Conservation (phyloP, 2,329 filamentous ascomycete genomes). For the Knufia petricola region DNA sequence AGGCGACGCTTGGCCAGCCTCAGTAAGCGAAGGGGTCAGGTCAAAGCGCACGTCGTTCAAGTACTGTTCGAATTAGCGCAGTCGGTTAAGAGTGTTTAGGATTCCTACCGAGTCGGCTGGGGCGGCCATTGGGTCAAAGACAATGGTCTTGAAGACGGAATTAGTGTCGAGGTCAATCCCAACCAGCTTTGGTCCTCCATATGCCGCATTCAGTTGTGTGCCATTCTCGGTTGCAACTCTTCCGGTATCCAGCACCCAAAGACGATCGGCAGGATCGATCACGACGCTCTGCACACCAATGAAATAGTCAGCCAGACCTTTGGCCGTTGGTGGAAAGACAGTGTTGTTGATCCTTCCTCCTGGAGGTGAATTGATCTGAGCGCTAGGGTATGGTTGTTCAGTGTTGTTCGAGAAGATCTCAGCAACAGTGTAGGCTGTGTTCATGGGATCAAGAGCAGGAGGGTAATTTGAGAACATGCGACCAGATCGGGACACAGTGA, state of each 20-base stretch:
- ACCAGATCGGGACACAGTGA: slow-evolving; percentile 42
- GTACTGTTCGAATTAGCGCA: slow-evolving; percentile 26
- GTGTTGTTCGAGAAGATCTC: slow-evolving; percentile 37
- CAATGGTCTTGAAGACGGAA: slow-evolving; percentile 41
- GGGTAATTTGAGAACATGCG: slow-evolving; percentile 47
- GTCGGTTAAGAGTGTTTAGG: not conserved
- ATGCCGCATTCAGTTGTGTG: slow-evolving; percentile 35
- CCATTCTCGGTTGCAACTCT: slow-evolving; percentile 35
- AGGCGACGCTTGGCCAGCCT: slow-evolving; percentile 38
- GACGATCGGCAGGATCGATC: slow-evolving; percentile 40
- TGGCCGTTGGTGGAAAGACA: slow-evolving; percentile 35
- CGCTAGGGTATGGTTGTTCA: slow-evolving; percentile 35
- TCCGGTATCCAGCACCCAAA: slow-evolving; percentile 48
- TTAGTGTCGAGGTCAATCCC: slow-evolving; percentile 39
- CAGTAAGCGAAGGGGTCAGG: slow-evolving; percentile 31
- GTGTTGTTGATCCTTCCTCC: slow-evolving; percentile 44
- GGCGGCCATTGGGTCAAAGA: slow-evolving; percentile 40
- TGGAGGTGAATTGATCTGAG: slow-evolving; percentile 40
- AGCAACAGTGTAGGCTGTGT: slow-evolving; percentile 43
- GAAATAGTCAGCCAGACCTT: slow-evolving; percentile 41
- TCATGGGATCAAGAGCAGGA: slow-evolving; percentile 39
- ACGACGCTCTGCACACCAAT: slow-evolving; percentile 46
- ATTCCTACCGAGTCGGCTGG: slow-evolving; percentile 31
- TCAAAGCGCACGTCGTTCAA: slow-evolving; percentile 48
- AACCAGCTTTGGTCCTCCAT: slow-evolving; percentile 44